phyloP scores from a whole-genome alignment of 2,329 filamentous ascomycete species.

The Calonectria hawksworthii region DNA sequence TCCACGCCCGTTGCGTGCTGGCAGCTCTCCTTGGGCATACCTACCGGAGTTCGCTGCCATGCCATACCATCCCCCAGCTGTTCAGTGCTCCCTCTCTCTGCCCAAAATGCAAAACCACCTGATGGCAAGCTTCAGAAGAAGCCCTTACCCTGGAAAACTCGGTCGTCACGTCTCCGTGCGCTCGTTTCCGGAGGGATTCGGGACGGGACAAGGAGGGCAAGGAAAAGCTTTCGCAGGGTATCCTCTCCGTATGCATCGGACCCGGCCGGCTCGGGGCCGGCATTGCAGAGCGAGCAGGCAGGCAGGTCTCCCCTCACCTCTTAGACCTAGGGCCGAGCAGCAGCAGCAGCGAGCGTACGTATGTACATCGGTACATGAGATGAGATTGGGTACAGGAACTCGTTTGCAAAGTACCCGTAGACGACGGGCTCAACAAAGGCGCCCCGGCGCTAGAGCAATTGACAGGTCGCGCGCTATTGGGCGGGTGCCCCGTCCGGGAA shows the following conservation, averaged over 20 bases:
- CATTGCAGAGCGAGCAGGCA: neutral
- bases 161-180: neutral
- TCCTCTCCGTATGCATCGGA: conserved; percentile 2
- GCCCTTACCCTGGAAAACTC: neutral
- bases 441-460: neutral
- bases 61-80: neutral
- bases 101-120: neutral
- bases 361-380: neutral
- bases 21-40: neutral
- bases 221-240: neutral
- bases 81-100: neutral
- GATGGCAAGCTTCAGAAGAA: neutral
- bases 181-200: conserved; percentile 16
- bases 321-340: no score
- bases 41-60: neutral
- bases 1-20: neutral
- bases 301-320: neutral
- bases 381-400: neutral
- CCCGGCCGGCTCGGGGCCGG: conserved; percentile 21
- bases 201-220: neutral
- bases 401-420: neutral
- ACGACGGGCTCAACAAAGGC: neutral
- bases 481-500: neutral
- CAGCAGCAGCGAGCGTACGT: neutral
- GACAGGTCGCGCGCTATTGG: conserved; percentile 5